Percentiles rank a stretch among this genome's conserved stretches.
These are phyloP conservation scores for Piloderma croceum DNA, from an alignment of 768 basidiomycete genomes.

Conservation along the genomic window DNA sequence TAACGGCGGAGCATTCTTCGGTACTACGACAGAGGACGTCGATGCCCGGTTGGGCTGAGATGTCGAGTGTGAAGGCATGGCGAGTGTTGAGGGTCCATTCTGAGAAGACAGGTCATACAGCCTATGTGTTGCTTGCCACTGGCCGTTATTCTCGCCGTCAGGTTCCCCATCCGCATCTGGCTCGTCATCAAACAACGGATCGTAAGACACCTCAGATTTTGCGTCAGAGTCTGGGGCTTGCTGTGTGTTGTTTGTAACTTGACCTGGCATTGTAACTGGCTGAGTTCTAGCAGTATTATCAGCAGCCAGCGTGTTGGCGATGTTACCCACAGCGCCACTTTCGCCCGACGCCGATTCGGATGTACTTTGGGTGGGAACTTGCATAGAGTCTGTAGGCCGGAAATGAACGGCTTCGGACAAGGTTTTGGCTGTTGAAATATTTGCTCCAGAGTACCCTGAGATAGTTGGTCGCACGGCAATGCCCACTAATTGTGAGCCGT, in stretches of 20 bases:
- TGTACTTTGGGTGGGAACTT: too few species aligned
- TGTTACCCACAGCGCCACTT: too few species aligned
- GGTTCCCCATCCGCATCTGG: slow-evolving; percentile 54
- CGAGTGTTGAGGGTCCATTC: too few species aligned
- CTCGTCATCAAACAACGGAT: slow-evolving; percentile 88
- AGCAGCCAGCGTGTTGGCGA: too few species aligned
- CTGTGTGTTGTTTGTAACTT: too few species aligned
- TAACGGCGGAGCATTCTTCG: slow-evolving; percentile 73
- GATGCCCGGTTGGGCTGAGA: slow-evolving; percentile 25
- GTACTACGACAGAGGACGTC: slow-evolving; percentile 41
- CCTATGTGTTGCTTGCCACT: too few species aligned
- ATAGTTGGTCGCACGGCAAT: slow-evolving; percentile 68
- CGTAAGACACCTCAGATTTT: slow-evolving; percentile 76
- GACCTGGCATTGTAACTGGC: too few species aligned
- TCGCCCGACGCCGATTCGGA: slow-evolving; percentile 21
- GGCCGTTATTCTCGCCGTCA: slow-evolving; percentile 17
- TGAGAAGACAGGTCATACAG: too few species aligned
- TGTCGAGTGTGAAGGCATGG: too few species aligned
- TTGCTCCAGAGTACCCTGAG: slow-evolving; percentile 31
- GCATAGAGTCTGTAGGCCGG: too few species aligned
- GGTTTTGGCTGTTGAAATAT: slow-evolving; percentile 19
- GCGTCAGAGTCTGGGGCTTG: slow-evolving; percentile 45
- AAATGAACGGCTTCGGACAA: too few species aligned
- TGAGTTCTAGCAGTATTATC: too few species aligned
- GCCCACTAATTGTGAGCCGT: slow-evolving; percentile 79